Base-by-base conservation (phyloP, 495 filamentous ascomycete genomes). In the Beverwykella pulmonaria region DNA sequence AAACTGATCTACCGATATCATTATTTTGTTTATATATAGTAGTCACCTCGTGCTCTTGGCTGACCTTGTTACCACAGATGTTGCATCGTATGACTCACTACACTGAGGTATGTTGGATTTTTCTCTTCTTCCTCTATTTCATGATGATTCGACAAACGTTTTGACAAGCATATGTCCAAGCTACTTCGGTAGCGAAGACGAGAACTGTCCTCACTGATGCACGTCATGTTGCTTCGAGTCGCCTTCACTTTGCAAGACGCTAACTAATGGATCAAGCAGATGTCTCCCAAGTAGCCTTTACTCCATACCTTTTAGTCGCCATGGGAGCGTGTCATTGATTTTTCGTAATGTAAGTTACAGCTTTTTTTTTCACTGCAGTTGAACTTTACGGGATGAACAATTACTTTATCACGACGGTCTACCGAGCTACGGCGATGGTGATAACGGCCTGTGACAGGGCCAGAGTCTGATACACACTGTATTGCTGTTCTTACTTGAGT, bases 331-430 rank as follows among this genome's bases (percentile, higher is more conserved):
- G n/a, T 25, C 27, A n/a, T 17, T 15, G 7, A 26, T n/a, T 46
- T 44, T 23, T 26, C 19, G 39, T 17, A 17, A 46, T 19, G 39
- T 60, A 50, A 41, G 63, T 59, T 52, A 46, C n/a, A n/a, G 7
- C 15, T 36, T 19, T 22, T 59, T 27, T 29, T 6, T 32, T 48
- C 50, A 30, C 17, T 10, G 20, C 20, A 30, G 49, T 10, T 79
- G 71, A 67, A 59, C 59, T 65, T 76, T 19, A 32, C 17, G 90
- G 90, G 89, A 94, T 92, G 88, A 90, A 84, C 83, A 82, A 79
- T 75, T 82, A 78, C 39, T 83, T 87, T 87, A 88, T 96, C 92
- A 96, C 92, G 92, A 96, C 92, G 92, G 92, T 96, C 92, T 90
- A 88, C 92, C 90, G 93, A 96, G 85, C 87, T 82, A 86, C 74